phyloP scores from a whole-genome alignment of 2,329 filamentous ascomycete genomes.

The Periglandula ipomoeae region DNA sequence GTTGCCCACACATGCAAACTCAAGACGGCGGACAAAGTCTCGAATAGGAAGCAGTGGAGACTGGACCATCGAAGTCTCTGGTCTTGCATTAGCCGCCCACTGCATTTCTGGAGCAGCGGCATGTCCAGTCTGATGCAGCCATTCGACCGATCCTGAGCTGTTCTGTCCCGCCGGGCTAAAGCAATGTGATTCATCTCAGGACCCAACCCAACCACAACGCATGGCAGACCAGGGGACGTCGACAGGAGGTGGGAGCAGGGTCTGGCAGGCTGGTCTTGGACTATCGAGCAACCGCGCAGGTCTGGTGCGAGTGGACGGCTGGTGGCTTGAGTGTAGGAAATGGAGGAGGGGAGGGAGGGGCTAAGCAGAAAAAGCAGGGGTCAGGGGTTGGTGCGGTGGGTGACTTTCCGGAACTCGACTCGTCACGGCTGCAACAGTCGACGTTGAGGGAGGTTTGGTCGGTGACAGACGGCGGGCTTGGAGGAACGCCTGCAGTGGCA shows the following conservation, averaged over 20 bases:
- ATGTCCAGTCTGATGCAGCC: neutral
- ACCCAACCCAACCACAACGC: neutral
- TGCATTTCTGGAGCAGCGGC: neutral
- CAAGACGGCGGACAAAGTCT: neutral
- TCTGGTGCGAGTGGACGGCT: neutral
- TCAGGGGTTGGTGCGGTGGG: slow-evolving; percentile 1
- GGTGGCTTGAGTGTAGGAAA: neutral
- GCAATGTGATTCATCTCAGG: neutral
- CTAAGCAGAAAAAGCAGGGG: neutral
- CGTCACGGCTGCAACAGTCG: neutral
- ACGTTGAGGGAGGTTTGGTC: neutral
- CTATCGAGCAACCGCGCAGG: neutral
- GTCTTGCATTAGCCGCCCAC: slow-evolving; percentile 3
- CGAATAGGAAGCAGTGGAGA: slow-evolving; percentile 3
- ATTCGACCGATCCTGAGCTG: neutral
- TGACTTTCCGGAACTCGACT: neutral
- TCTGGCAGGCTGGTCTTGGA: neutral
- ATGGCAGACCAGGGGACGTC: neutral
- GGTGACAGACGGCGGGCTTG: too few relatives aligned
- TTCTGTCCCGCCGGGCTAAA: neutral
- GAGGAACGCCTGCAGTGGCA: too few relatives aligned
- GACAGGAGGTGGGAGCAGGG: neutral
- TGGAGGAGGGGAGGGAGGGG: neutral
- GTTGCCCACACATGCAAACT: neutral
- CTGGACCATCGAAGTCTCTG: neutral